Conservation (phyloP, 2,329 filamentous ascomycete species). For the Epichloe sp. region DNA sequence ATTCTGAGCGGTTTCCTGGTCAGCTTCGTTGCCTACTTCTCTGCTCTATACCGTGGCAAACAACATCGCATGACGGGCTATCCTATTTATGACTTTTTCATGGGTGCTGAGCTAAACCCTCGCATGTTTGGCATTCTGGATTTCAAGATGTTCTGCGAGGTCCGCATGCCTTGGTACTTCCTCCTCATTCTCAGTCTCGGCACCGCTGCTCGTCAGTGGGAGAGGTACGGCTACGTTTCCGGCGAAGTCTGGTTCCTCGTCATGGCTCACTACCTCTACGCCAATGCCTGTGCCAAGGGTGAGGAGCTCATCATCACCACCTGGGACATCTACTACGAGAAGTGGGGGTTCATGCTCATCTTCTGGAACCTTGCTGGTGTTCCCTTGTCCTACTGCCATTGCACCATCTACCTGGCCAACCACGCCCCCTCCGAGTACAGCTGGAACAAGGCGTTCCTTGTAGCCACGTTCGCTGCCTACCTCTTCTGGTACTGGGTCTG, state of each 20-base stretch:
- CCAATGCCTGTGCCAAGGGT: slow-evolving; percentile 83
- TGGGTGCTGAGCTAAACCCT: slow-evolving; percentile 78
- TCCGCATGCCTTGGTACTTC: slow-evolving; percentile 85
- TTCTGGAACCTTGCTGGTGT: slow-evolving; percentile 96
- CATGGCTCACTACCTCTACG: slow-evolving; percentile 84
- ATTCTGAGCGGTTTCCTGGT: slow-evolving; percentile 84
- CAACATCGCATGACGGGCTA: slow-evolving; percentile 85
- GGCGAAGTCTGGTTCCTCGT: slow-evolving; percentile 75
- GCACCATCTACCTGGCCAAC: slow-evolving; percentile 78
- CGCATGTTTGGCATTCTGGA: slow-evolving; percentile 75
- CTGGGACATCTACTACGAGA: slow-evolving; percentile 95
- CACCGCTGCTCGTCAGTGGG: slow-evolving; percentile 69
- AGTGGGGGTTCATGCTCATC: slow-evolving; percentile 95
- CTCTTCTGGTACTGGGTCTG: slow-evolving; percentile 81
- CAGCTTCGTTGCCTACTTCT: slow-evolving; percentile 73
- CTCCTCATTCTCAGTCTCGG: slow-evolving; percentile 66
- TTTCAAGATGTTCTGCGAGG: slow-evolving; percentile 94
- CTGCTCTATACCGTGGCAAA: slow-evolving; percentile 64
- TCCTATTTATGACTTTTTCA: slow-evolving; percentile 78
- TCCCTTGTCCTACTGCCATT: slow-evolving; percentile 85
- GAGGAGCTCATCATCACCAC: slow-evolving; percentile 84
- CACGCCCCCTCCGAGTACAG: slow-evolving; percentile 65
- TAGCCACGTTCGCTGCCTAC: slow-evolving; percentile 54
- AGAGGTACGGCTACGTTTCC: slow-evolving; percentile 72
- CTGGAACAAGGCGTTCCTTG: slow-evolving; percentile 59